These are phyloP conservation scores for Melampsora larici-populina DNA, from an alignment of 1,284 basidiomycete genomes.

Conservation along the genomic window DNA sequence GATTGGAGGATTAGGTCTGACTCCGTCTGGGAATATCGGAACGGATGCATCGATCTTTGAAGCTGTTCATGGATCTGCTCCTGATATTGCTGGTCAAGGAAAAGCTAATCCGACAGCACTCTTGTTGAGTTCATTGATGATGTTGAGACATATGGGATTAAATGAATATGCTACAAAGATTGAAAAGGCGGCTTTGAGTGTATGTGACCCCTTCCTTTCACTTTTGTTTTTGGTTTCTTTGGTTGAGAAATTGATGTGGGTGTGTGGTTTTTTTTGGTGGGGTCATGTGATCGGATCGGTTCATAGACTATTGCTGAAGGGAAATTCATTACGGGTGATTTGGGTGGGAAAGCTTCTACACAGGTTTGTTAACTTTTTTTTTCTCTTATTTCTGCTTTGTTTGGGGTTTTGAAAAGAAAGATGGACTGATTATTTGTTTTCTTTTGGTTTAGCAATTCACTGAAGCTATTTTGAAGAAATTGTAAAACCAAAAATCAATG, in stretches of 20 bases:
- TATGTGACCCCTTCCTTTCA: too few relatives aligned
- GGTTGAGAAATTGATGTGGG: constrained; percentile 49
- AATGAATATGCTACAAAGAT: constrained; percentile 81
- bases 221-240: too few relatives aligned
- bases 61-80: constrained; percentile 87
- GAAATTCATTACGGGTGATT: constrained; percentile 83
- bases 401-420: not conserved
- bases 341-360: constrained; percentile 85
- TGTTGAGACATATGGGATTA: constrained; percentile 87
- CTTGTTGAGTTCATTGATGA: constrained; percentile 91
- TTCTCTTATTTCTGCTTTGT: too few relatives aligned
- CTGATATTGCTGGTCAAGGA: constrained; percentile 65
- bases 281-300: constrained; percentile 9
- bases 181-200: constrained; percentile 80
- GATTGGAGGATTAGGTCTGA: constrained; percentile 95
- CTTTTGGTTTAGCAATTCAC: constrained; percentile 68
- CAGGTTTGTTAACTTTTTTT: constrained; percentile 5
- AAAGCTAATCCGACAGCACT: constrained; percentile 97
- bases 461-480: constrained; percentile 73
- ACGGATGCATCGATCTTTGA: constrained; percentile 99
- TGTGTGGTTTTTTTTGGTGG: not conserved
- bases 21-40: constrained; percentile 97
- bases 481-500: too few relatives aligned
- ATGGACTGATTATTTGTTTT: not conserved
- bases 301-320: constrained; percentile 93